Percentiles rank a stretch among this genome's conserved stretches.
phyloP scores from a whole-genome alignment of 768 basidiomycete genomes.

The Podaxis sp. region DNA sequence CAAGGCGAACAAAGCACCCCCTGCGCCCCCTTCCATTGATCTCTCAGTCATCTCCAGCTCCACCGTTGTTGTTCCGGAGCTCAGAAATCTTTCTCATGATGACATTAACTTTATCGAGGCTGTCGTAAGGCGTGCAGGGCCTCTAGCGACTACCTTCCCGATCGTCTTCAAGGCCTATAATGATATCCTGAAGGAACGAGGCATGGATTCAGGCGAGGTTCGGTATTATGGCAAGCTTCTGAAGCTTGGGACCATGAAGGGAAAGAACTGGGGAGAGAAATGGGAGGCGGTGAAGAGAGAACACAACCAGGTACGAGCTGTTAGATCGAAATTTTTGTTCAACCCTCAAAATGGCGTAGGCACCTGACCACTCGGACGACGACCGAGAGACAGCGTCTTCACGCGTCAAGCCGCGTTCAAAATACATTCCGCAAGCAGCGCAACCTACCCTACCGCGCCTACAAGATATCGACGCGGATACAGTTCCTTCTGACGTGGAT shows the following conservation, averaged over 20 bases:
- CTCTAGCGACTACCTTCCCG: slow-evolving; percentile 71
- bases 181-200: slow-evolving; percentile 69
- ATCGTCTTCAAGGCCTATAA: slow-evolving; percentile 86
- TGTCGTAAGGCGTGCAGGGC: slow-evolving; percentile 67
- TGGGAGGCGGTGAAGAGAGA: slow-evolving; percentile 72
- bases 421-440: background rate
- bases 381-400: slow-evolving; percentile 6
- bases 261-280: slow-evolving; percentile 77
- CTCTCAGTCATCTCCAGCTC: slow-evolving; percentile 33
- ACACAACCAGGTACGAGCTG: slow-evolving; percentile 35
- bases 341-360: slow-evolving; percentile 7
- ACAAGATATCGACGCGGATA: slow-evolving; percentile 12
- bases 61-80: slow-evolving; percentile 44
- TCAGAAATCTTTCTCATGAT: slow-evolving; percentile 45
- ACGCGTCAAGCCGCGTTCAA: slow-evolving; percentile 14
- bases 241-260: slow-evolving; percentile 80
- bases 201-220: slow-evolving; percentile 78
- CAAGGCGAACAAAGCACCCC: slow-evolving; percentile 19
- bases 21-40: slow-evolving; percentile 9
- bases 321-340: background rate
- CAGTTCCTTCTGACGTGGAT: background rate
- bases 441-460: background rate
- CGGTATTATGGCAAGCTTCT: slow-evolving; percentile 79
- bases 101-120: slow-evolving; percentile 76
- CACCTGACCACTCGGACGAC: background rate